phyloP scores from a whole-genome alignment of 805 yeast genomes.

The Wickerhamiella lipophila region DNA sequence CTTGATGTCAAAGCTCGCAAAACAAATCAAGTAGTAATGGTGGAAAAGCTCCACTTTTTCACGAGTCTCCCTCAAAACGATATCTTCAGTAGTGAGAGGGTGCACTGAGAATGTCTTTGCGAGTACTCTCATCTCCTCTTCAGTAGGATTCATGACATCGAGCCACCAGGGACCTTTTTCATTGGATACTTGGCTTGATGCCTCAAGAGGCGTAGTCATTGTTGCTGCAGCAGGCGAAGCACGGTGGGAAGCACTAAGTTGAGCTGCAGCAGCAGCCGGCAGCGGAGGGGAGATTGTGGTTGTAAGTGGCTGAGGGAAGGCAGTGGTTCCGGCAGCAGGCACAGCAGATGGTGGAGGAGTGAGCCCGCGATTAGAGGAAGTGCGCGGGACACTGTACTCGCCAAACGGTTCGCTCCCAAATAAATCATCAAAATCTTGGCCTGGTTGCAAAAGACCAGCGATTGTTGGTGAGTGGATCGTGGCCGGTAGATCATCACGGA shows the following conservation, averaged over 20 bases:
- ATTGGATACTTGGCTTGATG: background rate
- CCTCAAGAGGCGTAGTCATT: constrained; percentile 3
- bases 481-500: constrained; percentile 77
- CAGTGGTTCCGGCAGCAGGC: background rate
- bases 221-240: constrained; percentile 6
- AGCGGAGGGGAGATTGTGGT: constrained; percentile 9
- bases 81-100: constrained; percentile 93
- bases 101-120: constrained; percentile 89
- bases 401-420: constrained; percentile 28
- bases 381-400: background rate
- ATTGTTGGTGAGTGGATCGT: constrained; percentile 84
- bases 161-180: constrained; percentile 70
- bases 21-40: constrained; percentile 84
- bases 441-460: constrained; percentile 61
- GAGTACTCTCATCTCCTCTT: constrained; percentile 88
- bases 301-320: background rate
- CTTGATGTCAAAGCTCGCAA: constrained; percentile 60
- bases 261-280: constrained; percentile 13
- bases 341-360: background rate
- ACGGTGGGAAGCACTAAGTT: background rate
- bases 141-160: constrained; percentile 84
- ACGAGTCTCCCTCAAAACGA: constrained; percentile 81
- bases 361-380: background rate
- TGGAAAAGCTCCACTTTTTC: constrained; percentile 90
- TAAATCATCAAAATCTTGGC: constrained; percentile 45